phyloP scores from a whole-genome alignment of 129 eudicot species.

The Daucus carota region DNA sequence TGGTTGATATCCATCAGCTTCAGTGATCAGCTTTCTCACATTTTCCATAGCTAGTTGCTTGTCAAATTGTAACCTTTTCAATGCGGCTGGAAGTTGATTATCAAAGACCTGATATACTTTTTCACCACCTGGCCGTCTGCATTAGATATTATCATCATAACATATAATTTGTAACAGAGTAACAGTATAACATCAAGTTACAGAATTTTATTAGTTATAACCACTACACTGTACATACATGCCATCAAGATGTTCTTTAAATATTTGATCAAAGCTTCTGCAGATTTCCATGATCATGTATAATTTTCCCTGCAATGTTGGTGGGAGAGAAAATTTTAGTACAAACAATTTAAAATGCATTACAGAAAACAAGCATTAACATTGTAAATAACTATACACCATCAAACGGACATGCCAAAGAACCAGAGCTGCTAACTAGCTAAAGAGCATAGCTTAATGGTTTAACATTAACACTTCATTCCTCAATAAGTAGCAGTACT shows the following conservation, averaged over 20 bases:
- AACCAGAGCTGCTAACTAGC: background rate
- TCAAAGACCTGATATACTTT: conserved; percentile 74
- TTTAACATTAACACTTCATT: background rate
- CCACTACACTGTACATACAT: conserved; percentile 40
- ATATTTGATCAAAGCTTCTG: conserved; percentile 74
- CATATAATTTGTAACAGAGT: background rate
- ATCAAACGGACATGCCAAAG: background rate
- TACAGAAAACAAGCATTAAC: background rate
- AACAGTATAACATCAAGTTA: background rate
- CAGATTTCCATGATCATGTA: conserved; percentile 90
- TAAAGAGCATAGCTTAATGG: background rate
- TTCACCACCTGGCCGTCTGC: conserved; percentile 97
- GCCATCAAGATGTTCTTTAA: conserved; percentile 98
- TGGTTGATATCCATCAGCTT: conserved; percentile 99
- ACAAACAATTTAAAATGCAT: background rate
- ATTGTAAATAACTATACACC: background rate
- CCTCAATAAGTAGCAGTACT: background rate
- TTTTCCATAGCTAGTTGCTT: conserved; percentile 89
- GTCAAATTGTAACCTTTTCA: conserved; percentile 88
- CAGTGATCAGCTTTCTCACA: conserved; percentile 81
- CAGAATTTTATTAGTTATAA: background rate
- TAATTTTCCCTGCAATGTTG: conserved; percentile 59
- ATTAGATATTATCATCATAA: conserved; percentile 9
- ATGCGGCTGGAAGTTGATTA: conserved; percentile 85
- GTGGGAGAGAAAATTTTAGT: background rate